These are phyloP conservation scores for Wickerhamomyces ciferrii DNA, from an alignment of 805 yeast genomes.

Conservation along the genomic window DNA sequence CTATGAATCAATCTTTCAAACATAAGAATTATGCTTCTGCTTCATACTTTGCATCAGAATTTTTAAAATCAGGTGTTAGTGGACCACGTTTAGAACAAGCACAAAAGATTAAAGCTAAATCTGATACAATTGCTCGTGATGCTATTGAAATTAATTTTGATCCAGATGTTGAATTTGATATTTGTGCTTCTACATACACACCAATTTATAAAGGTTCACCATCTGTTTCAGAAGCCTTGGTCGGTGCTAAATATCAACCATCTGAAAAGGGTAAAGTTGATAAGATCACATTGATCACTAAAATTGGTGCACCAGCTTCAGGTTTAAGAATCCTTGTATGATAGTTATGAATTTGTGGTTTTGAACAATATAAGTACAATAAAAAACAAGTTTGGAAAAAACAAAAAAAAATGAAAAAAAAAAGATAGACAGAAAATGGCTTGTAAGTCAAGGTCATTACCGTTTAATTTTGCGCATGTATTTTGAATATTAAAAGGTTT, in stretches of 20 bases:
- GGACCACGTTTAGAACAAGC: slow-evolving; percentile 92
- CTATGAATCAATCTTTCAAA: slow-evolving; percentile 89
- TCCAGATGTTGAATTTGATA: slow-evolving; percentile 84
- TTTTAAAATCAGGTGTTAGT: slow-evolving; percentile 58
- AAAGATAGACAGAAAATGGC: neutral
- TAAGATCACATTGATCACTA: slow-evolving; percentile 66
- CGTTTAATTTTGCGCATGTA: neutral
- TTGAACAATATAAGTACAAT: neutral
- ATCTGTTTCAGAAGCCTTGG: slow-evolving; percentile 68
- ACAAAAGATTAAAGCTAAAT: slow-evolving; percentile 68
- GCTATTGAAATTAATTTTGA: slow-evolving; percentile 90
- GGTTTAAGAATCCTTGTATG: slow-evolving; percentile 57
- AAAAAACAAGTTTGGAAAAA: too few relatives aligned
- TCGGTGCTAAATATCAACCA: slow-evolving; percentile 82
- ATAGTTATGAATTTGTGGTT: neutral
- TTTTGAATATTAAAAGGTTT: neutral
- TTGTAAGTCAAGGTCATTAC: neutral
- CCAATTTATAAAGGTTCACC: slow-evolving; percentile 83
- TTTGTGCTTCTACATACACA: slow-evolving; percentile 81
- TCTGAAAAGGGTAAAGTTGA: slow-evolving; percentile 77
- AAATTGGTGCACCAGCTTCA: slow-evolving; percentile 87
- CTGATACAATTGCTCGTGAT: slow-evolving; percentile 80
- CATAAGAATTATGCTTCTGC: slow-evolving; percentile 86
- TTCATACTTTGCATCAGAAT: slow-evolving; percentile 82
- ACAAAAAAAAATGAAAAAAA: neutral